Evolutionary conservation across 1,284 basidiomycete genomes (phyloP), one percentile per base, ranked within the genome.

Genomic region (Moesziomyces globuligerus): DNA sequence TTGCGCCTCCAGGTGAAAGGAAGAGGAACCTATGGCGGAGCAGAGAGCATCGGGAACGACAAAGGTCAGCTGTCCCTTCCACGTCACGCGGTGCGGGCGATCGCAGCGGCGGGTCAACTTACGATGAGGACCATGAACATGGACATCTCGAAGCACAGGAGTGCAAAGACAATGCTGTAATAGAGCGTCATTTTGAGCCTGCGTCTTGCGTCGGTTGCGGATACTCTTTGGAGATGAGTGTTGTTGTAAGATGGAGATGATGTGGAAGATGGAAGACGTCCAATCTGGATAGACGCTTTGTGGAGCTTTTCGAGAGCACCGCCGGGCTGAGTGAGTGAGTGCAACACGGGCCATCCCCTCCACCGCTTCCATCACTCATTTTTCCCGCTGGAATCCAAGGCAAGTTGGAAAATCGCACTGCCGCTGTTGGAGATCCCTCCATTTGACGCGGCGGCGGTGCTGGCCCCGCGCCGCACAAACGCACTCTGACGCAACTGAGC

Each of bases 1-100:
- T 85, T 85, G 83, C 89, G 90, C 62, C 89, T 87, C 69, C 90
- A 76, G n/a, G 84, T 83, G 81, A 90, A 89, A 0, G 92, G 92
- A 6, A 94, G 84, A 6, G 92, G 92, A 10, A 89, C 44, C 70
- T 62, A 40, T 24, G 39, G 17, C 17, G 10, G 7, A 15, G 29
- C 13, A 15, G 1, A 15, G 3, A 32, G 1, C 13, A 29, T 29
- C 10, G 29, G 15, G 29, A 42, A 8, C 17, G 10, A 25, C 7
- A 28, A 15, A 21, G 15, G 34, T 25, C 21, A 17, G 37, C 28
- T 11, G 18, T 11, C 5, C 9, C 36, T 20, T 38, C 17, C 17
- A 45, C 13, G 41, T 25, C 40, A 36, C 7, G 24, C 18, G 23
- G 4, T 26, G 18, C 15, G 8, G 24, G 18, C 29, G 24, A 36